Evolutionary conservation across 192 early-diverging fungal species (phyloP), one percentile per base, ranked within the genome.

Genomic region (Thoreauomyces humboldtii): DNA sequence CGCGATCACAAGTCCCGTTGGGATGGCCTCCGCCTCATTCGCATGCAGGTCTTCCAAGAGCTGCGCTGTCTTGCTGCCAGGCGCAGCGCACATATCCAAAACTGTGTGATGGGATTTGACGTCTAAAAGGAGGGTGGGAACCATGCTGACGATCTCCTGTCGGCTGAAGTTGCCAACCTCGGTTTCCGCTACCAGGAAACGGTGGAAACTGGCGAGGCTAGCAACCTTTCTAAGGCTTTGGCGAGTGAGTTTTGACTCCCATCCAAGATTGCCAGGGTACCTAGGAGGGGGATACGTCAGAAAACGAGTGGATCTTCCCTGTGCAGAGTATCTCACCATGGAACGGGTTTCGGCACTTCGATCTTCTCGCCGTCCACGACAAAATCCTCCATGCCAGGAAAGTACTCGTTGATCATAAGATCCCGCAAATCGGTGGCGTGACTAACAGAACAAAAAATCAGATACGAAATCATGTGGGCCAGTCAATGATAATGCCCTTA

Each of bases 91-190:
- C 67, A 69, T 69, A 19, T 69, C 67, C 6, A 75, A 47, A 27
- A 75, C 90, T 59, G 76, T 81, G 70, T 99, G 95, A 50, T 89
- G 74, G 14, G 93, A 86, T 70, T 92, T 76, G 22, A 98, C 89
- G 66, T 95, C 92, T 61, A 99, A 78, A 25, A 98, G 70, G 61
- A 94, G 76, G 41, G 91, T 90, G n/a, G 97, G 97, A 61, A 98
- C 92, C 97, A 99, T 99, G 74, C 89, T 91, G 50, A 98, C 95
- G 3, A 88, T 90, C 64, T 98, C 95, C 77, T 99, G 97, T 42
- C 95, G 82, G 71, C 87, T 91, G 52, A 98, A 89, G 75, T 99
- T 98, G 53, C 97, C 97, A 1, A 92, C 86, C 78, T 97, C 95
- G n/a, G 95, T 97, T 69, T 99, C 97, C 2, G 95, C 83, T 46